Percentiles rank a stretch among this genome's conserved stretches.
Evolutionary conservation across 345 rosid species (phyloP).

Genomic region (Capsella bursapastoris): DNA sequence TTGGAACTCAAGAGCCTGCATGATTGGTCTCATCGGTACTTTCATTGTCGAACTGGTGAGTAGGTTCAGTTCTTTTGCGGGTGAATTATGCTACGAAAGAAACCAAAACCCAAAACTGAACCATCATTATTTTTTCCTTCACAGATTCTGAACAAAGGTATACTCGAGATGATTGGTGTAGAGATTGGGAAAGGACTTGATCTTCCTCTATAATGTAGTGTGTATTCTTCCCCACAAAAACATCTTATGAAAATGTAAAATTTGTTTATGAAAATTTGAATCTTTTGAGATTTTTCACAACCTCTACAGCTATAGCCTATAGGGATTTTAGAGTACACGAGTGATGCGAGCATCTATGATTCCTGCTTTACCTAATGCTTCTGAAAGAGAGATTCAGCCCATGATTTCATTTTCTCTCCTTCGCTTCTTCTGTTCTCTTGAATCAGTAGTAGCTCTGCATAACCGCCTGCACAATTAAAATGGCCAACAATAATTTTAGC

Average conservation of each 20-base stretch:
- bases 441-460: slow-evolving; percentile 71
- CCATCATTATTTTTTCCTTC: not conserved
- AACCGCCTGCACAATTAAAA: slow-evolving; percentile 59
- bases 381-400: slow-evolving; percentile 74
- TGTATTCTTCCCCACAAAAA: slow-evolving; percentile 12
- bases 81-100: not conserved
- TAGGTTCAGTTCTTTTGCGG: not conserved
- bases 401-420: slow-evolving; percentile 83
- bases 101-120: not conserved
- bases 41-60: slow-evolving; percentile 77
- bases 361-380: slow-evolving; percentile 57
- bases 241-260: not conserved
- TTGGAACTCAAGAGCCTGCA: slow-evolving; percentile 96
- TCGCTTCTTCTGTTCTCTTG: slow-evolving; percentile 75
- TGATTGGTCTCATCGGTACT: slow-evolving; percentile 79
- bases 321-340: slow-evolving; percentile 41
- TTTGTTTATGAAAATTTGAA: slow-evolving; percentile 13
- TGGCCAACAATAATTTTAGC: not conserved
- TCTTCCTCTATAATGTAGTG: slow-evolving; percentile 59
- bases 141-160: slow-evolving; percentile 82
- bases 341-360: slow-evolving; percentile 69
- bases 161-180: slow-evolving; percentile 78
- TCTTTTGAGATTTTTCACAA: not conserved
- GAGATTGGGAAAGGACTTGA: slow-evolving; percentile 91
- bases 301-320: no score